A percentile compares a stretch with the other conserved stretches of the same genome.
These are phyloP conservation scores for Colletotrichum cuscutae DNA, from an alignment of 2,329 filamentous ascomycete species.

Conservation along the genomic window DNA sequence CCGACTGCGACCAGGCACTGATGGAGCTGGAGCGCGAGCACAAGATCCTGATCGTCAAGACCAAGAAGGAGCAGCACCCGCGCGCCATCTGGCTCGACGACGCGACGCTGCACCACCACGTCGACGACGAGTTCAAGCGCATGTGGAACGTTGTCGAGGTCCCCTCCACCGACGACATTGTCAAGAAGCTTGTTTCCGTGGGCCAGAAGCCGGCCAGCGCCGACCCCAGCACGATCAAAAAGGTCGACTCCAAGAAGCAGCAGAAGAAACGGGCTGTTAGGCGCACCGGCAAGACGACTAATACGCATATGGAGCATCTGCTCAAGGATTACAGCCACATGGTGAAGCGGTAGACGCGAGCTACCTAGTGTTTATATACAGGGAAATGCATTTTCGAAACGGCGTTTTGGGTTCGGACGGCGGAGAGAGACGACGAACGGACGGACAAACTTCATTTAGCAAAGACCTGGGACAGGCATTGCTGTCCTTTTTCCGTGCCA, in stretches of 20 bases:
- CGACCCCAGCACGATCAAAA: constrained; percentile 70
- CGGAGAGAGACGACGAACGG: not conserved
- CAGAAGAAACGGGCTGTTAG: constrained; percentile 76
- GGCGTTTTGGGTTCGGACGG: constrained; percentile 12
- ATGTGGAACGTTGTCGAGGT: constrained; percentile 87
- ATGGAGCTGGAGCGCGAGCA: constrained; percentile 81
- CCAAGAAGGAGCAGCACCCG: constrained; percentile 91
- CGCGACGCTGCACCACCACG: constrained; percentile 75
- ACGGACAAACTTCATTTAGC: not conserved
- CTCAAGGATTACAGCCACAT: constrained; percentile 76
- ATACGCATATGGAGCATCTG: constrained; percentile 86
- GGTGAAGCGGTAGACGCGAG: constrained; percentile 48
- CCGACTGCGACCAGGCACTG: constrained; percentile 82
- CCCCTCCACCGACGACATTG: constrained; percentile 80
- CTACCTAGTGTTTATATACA: not conserved
- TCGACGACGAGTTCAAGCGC: constrained; percentile 84
- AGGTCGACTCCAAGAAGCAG: constrained; percentile 72
- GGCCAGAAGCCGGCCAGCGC: constrained; percentile 88
- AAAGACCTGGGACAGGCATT: not conserved
- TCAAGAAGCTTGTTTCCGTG: constrained; percentile 78
- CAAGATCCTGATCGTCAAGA: constrained; percentile 85
- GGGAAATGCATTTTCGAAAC: constrained; percentile 15
- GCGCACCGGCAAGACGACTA: constrained; percentile 83
- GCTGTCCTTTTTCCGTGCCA: not conserved
- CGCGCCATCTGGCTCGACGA: constrained; percentile 92